phyloP scores from a whole-genome alignment of 2,329 filamentous ascomycete species.

The Didymella exigua region DNA sequence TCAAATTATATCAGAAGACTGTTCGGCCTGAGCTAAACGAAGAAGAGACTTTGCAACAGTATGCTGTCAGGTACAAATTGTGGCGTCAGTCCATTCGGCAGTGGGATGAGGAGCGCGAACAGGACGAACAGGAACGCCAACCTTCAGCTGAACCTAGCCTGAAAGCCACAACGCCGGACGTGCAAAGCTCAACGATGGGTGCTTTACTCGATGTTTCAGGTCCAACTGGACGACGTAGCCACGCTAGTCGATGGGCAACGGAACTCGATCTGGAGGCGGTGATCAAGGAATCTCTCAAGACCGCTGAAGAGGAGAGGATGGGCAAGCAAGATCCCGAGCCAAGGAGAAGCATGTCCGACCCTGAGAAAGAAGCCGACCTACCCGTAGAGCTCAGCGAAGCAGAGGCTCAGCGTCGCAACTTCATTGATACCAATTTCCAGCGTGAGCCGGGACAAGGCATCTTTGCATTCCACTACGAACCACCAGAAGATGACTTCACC shows the following conservation, averaged over 20 bases:
- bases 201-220: constrained; percentile 37
- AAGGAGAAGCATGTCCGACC: constrained; percentile 72
- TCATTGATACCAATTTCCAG: constrained; percentile 69
- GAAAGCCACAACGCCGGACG: constrained; percentile 55
- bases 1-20: constrained; percentile 41
- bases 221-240: constrained; percentile 39
- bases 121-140: constrained; percentile 45
- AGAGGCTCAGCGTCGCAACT: constrained; percentile 64
- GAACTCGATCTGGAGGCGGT: constrained; percentile 76
- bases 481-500: constrained; percentile 76
- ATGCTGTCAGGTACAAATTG: constrained; percentile 46
- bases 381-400: constrained; percentile 70
- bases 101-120: constrained; percentile 50
- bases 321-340: constrained; percentile 67
- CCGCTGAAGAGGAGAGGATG: constrained; percentile 70
- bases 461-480: constrained; percentile 72
- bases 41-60: constrained; percentile 43
- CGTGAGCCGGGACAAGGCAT: constrained; percentile 71
- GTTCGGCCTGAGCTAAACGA: constrained; percentile 38
- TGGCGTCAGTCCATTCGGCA: constrained; percentile 52
- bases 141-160: constrained; percentile 44
- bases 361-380: constrained; percentile 76
- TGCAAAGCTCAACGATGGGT: constrained; percentile 35
- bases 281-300: constrained; percentile 70
- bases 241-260: constrained; percentile 53